Conservation (phyloP, 352 stramenopile species). For the Globisporangium perplexum region DNA sequence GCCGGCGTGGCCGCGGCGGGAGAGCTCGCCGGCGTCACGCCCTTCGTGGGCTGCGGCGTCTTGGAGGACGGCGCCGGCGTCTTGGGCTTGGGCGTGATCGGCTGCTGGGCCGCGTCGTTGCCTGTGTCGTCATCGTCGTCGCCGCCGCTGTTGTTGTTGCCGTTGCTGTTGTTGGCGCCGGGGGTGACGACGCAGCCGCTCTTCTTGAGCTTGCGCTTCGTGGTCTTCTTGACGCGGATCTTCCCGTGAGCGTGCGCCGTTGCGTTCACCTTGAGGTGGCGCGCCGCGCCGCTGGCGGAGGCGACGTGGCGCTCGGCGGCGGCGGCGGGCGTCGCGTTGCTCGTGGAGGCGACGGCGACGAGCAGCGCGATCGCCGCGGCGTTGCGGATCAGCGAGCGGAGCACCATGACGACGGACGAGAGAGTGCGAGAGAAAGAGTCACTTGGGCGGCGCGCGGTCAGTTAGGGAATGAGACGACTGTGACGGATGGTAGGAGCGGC, state of each 20-base stretch:
- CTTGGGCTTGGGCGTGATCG: not conserved
- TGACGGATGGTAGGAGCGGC: no score
- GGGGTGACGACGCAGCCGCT: conserved; percentile 4
- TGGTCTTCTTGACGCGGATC: not conserved
- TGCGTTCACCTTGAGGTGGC: conserved; percentile 4
- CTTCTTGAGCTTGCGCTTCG: conserved; percentile 8
- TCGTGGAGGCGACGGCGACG: conserved; percentile 5
- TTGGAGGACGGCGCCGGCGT: not conserved
- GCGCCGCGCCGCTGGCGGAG: not conserved
- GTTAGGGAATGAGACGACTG: conserved; percentile 1
- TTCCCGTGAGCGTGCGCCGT: not conserved
- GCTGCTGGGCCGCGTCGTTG: not conserved
- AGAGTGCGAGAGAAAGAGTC: not conserved
- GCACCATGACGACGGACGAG: conserved; percentile 7
- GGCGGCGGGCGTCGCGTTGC: not conserved
- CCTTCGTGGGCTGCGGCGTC: not conserved
- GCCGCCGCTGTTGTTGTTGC: not conserved
- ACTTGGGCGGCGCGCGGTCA: not conserved
- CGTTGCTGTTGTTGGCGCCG: not conserved
- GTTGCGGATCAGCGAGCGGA: conserved; percentile 11
- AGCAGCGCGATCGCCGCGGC: conserved; percentile 11
- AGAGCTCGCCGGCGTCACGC: not conserved
- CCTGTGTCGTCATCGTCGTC: not conserved
- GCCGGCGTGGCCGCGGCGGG: not conserved
- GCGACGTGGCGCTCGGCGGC: not conserved